Conservation (phyloP, 768 basidiomycete species). For the Tephrocybe sp. region DNA sequence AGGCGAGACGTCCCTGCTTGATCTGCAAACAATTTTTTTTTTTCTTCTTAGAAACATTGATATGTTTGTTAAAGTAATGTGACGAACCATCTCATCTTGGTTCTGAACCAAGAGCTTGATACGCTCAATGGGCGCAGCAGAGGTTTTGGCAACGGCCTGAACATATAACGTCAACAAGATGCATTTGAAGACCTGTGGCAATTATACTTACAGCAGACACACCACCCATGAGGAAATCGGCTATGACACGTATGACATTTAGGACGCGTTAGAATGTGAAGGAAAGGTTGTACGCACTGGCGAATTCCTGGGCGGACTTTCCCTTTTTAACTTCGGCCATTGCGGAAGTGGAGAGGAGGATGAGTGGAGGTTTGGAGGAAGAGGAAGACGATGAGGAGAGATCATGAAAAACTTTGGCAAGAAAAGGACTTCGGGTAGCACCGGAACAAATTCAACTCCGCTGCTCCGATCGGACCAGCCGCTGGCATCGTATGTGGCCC, state of each 20-base stretch:
- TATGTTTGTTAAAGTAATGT: neutral
- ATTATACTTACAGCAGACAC: conserved; percentile 72
- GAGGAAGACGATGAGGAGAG: conserved; percentile 39
- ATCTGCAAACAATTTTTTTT: conserved; percentile 56
- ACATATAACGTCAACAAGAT: conserved; percentile 21
- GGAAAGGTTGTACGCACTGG: conserved; percentile 45
- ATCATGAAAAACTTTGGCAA: conserved; percentile 45
- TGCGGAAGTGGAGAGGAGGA: conserved; percentile 46
- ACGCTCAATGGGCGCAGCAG: conserved; percentile 99
- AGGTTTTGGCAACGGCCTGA: conserved; percentile 97
- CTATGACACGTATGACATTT: conserved; percentile 37
- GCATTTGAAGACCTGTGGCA: neutral
- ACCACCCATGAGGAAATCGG: conserved; percentile 96
- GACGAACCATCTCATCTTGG: conserved; percentile 98
- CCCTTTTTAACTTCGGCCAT: conserved; percentile 83
- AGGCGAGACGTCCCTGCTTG: conserved; percentile 97
- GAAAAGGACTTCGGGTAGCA: conserved; percentile 46
- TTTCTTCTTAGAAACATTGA: conserved; percentile 27
- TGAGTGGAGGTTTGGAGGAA: conserved; percentile 51
- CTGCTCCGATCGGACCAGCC: conserved; percentile 23
- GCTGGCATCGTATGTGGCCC: conserved; percentile 11
- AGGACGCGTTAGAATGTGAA: conserved; percentile 10
- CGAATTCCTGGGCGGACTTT: conserved; percentile 92
- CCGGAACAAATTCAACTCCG: conserved; percentile 47
- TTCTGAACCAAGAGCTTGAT: conserved; percentile 98